phyloP scores from a whole-genome alignment of 225 moss, liverwort and hornwort genomes.

The Straminergon stramineum region DNA sequence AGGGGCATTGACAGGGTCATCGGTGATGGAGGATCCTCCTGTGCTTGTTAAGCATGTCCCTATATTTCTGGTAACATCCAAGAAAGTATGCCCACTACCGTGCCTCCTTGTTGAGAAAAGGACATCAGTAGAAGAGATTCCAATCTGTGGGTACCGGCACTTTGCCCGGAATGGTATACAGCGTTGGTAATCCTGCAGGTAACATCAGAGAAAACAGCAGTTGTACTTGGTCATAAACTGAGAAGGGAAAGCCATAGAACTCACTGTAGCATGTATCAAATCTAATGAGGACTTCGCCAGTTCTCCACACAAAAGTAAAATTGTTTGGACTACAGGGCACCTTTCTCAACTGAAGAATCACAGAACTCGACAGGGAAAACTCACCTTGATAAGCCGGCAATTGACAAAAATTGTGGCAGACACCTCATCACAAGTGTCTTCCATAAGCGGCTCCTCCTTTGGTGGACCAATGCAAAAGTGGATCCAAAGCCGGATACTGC shows the following conservation, averaged over 20 bases:
- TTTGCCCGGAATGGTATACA: conserved; percentile 83
- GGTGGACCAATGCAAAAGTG: conserved; percentile 80
- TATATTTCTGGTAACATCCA: conserved; percentile 8
- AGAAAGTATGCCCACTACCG: conserved; percentile 26
- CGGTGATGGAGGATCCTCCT: conserved; percentile 17
- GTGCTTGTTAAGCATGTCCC: not conserved
- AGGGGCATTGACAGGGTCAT: conserved; percentile 68
- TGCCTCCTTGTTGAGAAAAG: conserved; percentile 71
- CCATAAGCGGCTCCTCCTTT: conserved; percentile 56
- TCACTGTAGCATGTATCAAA: not conserved
- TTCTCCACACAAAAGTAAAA: not conserved
- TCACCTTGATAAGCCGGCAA: conserved; percentile 87
- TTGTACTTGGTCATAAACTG: not conserved
- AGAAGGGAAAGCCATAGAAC: not conserved
- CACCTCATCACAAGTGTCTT: conserved; percentile 64
- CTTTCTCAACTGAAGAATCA: not conserved
- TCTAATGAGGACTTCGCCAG: not conserved
- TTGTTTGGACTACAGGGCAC: not conserved
- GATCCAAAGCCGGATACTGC: conserved; percentile 88
- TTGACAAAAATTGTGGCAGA: conserved; percentile 69
- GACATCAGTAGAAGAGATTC: conserved; percentile 79
- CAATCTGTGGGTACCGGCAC: conserved; percentile 85
- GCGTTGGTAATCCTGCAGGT: conserved; percentile 71
- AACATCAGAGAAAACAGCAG: not conserved
- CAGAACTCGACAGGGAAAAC: not conserved